Percentiles rank a stretch among this genome's conserved stretches.
These are phyloP conservation scores for Sporothrix euskadiensis DNA, from an alignment of 2,329 filamentous ascomycete genomes.

Conservation along the genomic window DNA sequence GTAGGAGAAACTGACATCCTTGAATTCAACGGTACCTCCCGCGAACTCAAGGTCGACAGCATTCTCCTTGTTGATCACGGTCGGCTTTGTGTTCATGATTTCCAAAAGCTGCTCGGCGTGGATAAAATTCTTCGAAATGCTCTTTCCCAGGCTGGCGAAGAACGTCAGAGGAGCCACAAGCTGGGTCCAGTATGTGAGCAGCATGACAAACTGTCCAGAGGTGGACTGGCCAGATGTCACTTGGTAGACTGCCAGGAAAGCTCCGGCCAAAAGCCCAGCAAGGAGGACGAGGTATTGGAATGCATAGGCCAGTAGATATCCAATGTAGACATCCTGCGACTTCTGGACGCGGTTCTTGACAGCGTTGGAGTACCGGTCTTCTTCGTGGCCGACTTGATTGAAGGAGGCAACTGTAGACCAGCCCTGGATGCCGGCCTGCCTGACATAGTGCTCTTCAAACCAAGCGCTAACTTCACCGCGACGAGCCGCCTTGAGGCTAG, in stretches of 20 bases:
- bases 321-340: constrained; percentile 45
- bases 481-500: constrained; percentile 51
- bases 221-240: constrained; percentile 62
- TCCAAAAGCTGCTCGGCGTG: constrained; percentile 59
- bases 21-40: constrained; percentile 57
- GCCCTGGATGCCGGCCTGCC: constrained; percentile 57
- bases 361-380: constrained; percentile 54
- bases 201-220: constrained; percentile 68
- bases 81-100: constrained; percentile 60
- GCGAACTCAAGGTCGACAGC: constrained; percentile 53
- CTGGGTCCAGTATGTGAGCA: constrained; percentile 74
- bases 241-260: constrained; percentile 63
- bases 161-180: constrained; percentile 70
- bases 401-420: constrained; percentile 63
- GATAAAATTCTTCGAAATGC: constrained; percentile 57
- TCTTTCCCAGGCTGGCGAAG: constrained; percentile 61
- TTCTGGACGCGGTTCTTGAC: constrained; percentile 46
- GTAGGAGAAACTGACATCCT: constrained; percentile 59
- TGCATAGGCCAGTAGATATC: constrained; percentile 54
- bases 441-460: constrained; percentile 58
- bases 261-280: constrained; percentile 65
- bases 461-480: constrained; percentile 54
- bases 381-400: constrained; percentile 60
- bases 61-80: constrained; percentile 53
- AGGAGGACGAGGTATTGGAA: constrained; percentile 65